Base-by-base conservation (phyloP, 495 filamentous ascomycete genomes). In the Aspergillus affinis region DNA sequence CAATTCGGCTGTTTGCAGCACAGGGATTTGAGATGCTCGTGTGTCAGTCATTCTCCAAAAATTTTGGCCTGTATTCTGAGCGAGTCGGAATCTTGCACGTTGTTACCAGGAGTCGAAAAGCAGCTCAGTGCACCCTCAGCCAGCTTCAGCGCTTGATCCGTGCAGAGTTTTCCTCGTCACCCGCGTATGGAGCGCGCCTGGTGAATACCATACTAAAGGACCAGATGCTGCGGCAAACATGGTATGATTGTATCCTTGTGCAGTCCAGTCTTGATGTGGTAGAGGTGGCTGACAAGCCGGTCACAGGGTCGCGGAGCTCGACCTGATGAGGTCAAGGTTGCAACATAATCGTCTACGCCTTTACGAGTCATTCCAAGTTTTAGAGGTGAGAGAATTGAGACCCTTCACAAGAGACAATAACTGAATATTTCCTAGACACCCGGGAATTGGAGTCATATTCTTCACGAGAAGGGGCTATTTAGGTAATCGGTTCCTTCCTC, bases 61-160 rank as follows among this genome's bases (percentile, higher is more conserved):
- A 69, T 49, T 61, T 77, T 27, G 74, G 74, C 9, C 65, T 77
- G 6, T 77, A 77, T 54, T 69, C 69, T 0, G 58, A 75, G 58
- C 64, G 69, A 0, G 63, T 69, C 10, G 68, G 72, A 9, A 58
- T 60, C n/a, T 55, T 73, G 17, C 71, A 71, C 57, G 19, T 72
- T 32, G 58, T 63, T 23, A 19, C 57, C 47, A 32, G 8, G 29
- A 32, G 29, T 6, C 29, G 29, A 32, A 10, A 32, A 32, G 10
- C 6, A 32, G 29, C 29, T 8, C 7, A 10, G 10, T 32, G 29
- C 29, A 32, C 10, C 29, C 8, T 32, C 29, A 32, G 29, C 29
- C 29, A 32, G 29, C 29, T 32, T 32, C 29, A 6, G 8, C 29
- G 29, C 3, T 32, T 32, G 8, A 32, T 32, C 10, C 29, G 29